A percentile compares a stretch with the other conserved stretches of the same genome.
phyloP scores from a whole-genome alignment of 2,329 filamentous ascomycete genomes.

The Cercospora zeina region DNA sequence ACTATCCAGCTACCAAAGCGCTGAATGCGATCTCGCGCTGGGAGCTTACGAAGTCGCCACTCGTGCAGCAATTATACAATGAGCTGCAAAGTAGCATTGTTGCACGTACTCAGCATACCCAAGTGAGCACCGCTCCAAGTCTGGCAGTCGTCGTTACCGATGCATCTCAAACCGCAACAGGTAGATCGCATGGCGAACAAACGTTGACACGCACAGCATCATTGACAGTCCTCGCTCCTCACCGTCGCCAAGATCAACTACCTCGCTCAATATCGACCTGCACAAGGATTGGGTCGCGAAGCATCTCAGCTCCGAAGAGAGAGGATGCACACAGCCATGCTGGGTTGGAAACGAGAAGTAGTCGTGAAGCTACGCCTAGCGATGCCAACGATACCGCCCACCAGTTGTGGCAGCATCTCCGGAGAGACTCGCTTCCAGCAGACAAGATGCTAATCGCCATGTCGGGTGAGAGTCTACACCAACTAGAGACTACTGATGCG shows the following conservation, averaged over 20 bases:
- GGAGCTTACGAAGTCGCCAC: constrained; percentile 20
- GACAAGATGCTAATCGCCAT: constrained; percentile 29
- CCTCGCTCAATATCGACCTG: constrained; percentile 19
- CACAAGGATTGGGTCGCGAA: constrained; percentile 18
- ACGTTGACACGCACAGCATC: constrained; percentile 11
- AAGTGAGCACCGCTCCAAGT: background rate
- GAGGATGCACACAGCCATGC: constrained; percentile 14
- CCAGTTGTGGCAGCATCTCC: constrained; percentile 44
- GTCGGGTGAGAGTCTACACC: constrained; percentile 28
- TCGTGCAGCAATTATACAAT: constrained; percentile 22
- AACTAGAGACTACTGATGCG: constrained; percentile 34
- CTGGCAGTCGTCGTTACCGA: constrained; percentile 25
- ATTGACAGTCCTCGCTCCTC: background rate
- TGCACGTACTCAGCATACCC: background rate
- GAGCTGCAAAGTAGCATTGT: constrained; percentile 15
- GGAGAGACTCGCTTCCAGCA: constrained; percentile 36
- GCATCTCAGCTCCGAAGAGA: constrained; percentile 23
- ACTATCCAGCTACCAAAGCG: constrained; percentile 30
- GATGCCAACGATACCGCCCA: constrained; percentile 37
- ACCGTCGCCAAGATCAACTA: background rate
- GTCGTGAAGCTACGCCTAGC: constrained; percentile 17
- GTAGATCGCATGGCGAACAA: background rate
- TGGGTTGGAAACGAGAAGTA: background rate
- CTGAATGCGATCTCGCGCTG: constrained; percentile 33
- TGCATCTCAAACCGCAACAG: background rate